These are phyloP conservation scores for Termitomyces sp. DNA, from an alignment of 768 basidiomycete genomes.

Conservation along the genomic window DNA sequence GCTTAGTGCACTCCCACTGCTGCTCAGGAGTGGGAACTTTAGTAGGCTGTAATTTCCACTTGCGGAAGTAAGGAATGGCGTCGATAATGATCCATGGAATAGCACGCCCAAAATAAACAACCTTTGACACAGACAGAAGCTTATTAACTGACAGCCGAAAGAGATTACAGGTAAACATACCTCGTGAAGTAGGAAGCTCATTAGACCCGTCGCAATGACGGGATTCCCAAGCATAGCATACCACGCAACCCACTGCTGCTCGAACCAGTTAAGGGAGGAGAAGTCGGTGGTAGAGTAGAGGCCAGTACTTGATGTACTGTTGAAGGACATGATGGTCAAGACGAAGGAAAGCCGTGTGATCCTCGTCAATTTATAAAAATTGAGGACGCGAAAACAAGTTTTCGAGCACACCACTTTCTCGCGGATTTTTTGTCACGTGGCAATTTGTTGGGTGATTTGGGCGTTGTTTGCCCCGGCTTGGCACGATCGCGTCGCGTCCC, in stretches of 20 bases:
- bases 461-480: not conserved
- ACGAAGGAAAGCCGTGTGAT: conserved; percentile 4
- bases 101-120: conserved; percentile 95
- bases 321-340: conserved; percentile 43
- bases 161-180: conserved; percentile 32
- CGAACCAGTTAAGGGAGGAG: conserved; percentile 60
- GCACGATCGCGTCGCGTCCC: conserved; percentile 1
- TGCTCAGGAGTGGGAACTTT: conserved; percentile 79
- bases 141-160: not conserved
- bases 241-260: conserved; percentile 82
- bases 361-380: conserved; percentile 7
- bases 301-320: conserved; percentile 32
- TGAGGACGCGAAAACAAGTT: not conserved
- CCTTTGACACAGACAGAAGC: conserved; percentile 33
- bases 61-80: conserved; percentile 86
- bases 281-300: conserved; percentile 61
- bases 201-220: conserved; percentile 86
- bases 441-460: not conserved
- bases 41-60: conserved; percentile 89
- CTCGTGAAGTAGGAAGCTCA: conserved; percentile 93
- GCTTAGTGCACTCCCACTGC: conserved; percentile 96
- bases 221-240: conserved; percentile 88
- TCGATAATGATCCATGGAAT: conserved; percentile 97
- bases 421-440: conserved; percentile 9
- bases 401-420: conserved; percentile 15